These are phyloP conservation scores for Acanthamoeba quina DNA, from an alignment of 208 protist species.

Conservation along the genomic window DNA sequence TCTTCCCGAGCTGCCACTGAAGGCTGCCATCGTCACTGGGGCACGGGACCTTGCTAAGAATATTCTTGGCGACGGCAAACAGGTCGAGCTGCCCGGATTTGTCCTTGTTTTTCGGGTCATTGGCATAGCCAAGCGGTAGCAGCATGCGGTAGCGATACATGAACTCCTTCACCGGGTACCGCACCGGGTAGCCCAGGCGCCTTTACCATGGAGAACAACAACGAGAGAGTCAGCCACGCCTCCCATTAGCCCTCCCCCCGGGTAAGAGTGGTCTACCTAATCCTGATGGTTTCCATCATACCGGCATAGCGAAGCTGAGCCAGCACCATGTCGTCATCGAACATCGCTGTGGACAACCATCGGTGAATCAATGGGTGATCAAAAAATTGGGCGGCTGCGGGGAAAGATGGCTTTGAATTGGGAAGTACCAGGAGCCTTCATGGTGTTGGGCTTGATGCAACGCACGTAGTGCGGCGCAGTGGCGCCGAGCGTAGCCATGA, in stretches of 20 bases:
- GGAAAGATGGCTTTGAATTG: background rate
- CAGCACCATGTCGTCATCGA: constrained; percentile 66
- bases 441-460: constrained; percentile 91
- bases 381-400: background rate
- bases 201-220: background rate
- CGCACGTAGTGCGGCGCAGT: constrained; percentile 89
- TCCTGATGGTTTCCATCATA: constrained; percentile 72
- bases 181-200: constrained; percentile 31
- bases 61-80: background rate
- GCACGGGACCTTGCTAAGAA: background rate
- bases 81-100: background rate
- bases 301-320: constrained; percentile 68
- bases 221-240: background rate
- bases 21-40: background rate
- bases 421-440: background rate
- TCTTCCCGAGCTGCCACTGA: constrained; percentile 47
- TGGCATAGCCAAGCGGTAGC: background rate
- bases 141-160: constrained; percentile 28
- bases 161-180: constrained; percentile 34
- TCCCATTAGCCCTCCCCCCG: background rate
- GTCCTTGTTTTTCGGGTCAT: constrained; percentile 4
- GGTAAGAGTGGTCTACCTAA: constrained; percentile 12
- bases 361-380: no score
- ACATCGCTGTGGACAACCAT: constrained; percentile 76
- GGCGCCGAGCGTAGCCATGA: constrained; percentile 85